phyloP scores from a whole-genome alignment of 225 moss, liverwort and hornwort genomes.

The Thuidium tamariscinum region DNA sequence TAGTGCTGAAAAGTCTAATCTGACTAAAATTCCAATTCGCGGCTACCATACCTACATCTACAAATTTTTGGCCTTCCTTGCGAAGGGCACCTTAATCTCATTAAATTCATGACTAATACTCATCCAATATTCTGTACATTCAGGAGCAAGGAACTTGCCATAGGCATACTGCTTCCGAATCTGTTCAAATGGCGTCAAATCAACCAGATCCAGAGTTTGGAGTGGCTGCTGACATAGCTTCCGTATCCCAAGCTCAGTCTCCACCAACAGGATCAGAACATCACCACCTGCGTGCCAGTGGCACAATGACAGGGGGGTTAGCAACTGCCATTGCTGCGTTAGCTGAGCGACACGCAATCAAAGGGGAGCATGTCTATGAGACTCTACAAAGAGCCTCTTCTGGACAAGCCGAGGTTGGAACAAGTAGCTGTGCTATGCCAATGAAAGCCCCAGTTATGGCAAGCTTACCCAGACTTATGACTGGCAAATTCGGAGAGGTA shows the following conservation, averaged over 20 bases:
- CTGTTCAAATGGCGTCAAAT: neutral
- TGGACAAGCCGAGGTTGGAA: conserved; percentile 1
- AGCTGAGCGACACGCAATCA: conserved; percentile 34
- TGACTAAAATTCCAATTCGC: neutral
- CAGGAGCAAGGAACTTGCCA: conserved; percentile 31
- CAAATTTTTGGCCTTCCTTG: neutral
- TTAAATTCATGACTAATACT: neutral
- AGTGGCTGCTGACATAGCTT: neutral
- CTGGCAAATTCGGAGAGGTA: neutral
- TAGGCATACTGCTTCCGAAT: neutral
- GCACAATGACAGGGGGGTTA: conserved; percentile 21
- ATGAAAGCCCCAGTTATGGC: neutral
- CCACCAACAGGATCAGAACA: neutral
- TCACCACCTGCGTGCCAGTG: neutral
- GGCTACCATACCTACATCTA: neutral
- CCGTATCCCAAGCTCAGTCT: neutral
- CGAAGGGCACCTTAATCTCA: neutral
- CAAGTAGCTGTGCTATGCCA: conserved; percentile 4
- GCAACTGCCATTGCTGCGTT: conserved; percentile 49
- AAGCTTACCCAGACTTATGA: neutral
- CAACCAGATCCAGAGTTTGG: neutral
- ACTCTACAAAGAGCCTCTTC: neutral
- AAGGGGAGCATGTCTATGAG: neutral
- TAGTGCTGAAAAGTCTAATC: neutral
- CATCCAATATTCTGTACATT: neutral